Percentiles rank a stretch among this genome's conserved stretches.
Evolutionary conservation across 352 stramenopile genomes (phyloP).

Genomic region (Phytophthora fragariaefolia): DNA sequence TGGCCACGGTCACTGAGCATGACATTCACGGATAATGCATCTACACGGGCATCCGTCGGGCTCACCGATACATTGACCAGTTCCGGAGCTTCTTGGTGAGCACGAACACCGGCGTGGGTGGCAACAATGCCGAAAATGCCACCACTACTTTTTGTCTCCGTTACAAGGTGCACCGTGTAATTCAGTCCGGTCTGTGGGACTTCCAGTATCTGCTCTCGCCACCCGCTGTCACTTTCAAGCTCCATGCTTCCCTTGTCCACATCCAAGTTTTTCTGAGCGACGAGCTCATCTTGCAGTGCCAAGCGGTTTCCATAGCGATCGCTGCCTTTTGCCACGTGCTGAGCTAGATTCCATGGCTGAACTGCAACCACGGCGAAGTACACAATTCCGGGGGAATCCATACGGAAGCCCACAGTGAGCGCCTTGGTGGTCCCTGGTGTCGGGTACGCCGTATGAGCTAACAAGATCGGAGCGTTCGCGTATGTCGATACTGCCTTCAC

Average conservation of each 20-base stretch:
- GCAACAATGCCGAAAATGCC: constrained; percentile 80
- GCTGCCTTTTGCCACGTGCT: constrained; percentile 51
- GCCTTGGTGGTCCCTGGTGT: constrained; percentile 56
- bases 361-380: constrained; percentile 67
- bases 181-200: constrained; percentile 61
- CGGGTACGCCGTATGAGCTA: constrained; percentile 68
- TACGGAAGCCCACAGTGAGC: constrained; percentile 68
- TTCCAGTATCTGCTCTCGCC: constrained; percentile 58
- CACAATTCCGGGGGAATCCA: constrained; percentile 61
- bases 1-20: constrained; percentile 58
- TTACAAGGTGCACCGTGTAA: constrained; percentile 80
- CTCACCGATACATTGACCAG: constrained; percentile 47
- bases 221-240: constrained; percentile 46
- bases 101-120: constrained; percentile 56
- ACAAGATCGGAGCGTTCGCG: constrained; percentile 63
- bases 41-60: constrained; percentile 67
- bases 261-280: constrained; percentile 45
- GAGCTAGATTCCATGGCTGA: constrained; percentile 40
- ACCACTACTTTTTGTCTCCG: constrained; percentile 69
- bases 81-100: constrained; percentile 51
- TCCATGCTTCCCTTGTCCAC: constrained; percentile 41
- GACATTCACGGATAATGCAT: constrained; percentile 64
- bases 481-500: constrained; percentile 67
- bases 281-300: constrained; percentile 60
- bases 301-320: constrained; percentile 71